Evolutionary conservation across 148 eudicot species (phyloP).

Genomic region (Rhododendron ferrugineum): DNA sequence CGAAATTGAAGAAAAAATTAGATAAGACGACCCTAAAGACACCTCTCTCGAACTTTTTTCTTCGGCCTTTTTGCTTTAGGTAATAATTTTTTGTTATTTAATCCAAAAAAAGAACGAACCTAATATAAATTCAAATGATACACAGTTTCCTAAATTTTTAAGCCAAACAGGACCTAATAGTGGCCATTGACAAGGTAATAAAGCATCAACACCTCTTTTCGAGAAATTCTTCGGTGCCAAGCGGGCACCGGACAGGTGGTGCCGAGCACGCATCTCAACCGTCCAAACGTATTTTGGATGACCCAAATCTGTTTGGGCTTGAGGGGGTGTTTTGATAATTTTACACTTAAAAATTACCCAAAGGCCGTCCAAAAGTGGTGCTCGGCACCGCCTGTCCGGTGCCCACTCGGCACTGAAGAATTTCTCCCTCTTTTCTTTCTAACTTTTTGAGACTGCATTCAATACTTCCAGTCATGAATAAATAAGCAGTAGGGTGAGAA

Average conservation of each 20-base stretch:
- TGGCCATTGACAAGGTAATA: background rate
- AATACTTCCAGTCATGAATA: background rate
- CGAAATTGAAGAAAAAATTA: background rate
- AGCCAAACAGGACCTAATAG: background rate
- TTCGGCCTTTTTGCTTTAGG: background rate
- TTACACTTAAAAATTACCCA: too few species aligned
- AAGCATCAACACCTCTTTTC: background rate
- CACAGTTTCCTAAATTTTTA: background rate
- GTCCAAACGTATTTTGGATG: too few species aligned
- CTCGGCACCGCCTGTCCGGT: too few species aligned
- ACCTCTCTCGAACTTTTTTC: background rate
- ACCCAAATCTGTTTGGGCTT: too few species aligned
- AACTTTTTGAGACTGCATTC: background rate
- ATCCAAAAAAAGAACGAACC: background rate
- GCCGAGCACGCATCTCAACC: too few species aligned
- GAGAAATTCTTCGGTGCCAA: too few species aligned
- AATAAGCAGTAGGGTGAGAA: background rate
- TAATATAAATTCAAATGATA: background rate
- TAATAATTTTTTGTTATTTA: background rate
- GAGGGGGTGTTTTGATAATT: too few species aligned
- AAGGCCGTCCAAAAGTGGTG: too few species aligned
- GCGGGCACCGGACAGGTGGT: too few species aligned
- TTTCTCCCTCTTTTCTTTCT: background rate
- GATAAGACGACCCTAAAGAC: background rate
- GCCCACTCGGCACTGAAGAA: too few species aligned